Evolutionary conservation across 805 yeast genomes (phyloP), one percentile per base, ranked within the genome.

Genomic region (Kodamaea hsintzibuensis): DNA sequence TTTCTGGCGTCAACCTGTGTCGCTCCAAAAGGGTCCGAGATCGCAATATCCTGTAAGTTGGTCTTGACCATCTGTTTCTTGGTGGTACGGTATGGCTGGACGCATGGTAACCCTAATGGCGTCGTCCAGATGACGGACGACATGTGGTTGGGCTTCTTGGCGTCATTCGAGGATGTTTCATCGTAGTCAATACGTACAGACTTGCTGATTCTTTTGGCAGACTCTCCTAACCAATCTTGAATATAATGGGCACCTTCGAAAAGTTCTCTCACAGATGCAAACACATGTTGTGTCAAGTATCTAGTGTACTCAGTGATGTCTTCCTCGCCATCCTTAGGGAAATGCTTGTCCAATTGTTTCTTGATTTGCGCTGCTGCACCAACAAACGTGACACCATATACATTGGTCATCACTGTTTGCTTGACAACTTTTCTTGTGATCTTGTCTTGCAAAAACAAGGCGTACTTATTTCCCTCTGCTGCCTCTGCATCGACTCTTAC

Each of bases 321-420:
- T 12, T 73, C 80, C 13, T 66, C 67, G 18, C 66, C 70, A 46
- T 76, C 77, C 52, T 82, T 74, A 19, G 76, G 82, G 54, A 81
- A 83, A 50, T 82, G 69, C 48, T 83, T 85, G 30, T 80, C 81
- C 53, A 93, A 73, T 65, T 92, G 92, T 63, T 86, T 88, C 54
- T 84, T 82, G 63, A 93, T 91, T 72, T 93, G 99, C 2, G 85
- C 86, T 14, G 90, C 83, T 0, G 98, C 99, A 14, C 99, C 99
- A 57, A 90, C 82, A 66, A 82, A 91, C 0, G 99, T 93, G 10
- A 93, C 99, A 63, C 99, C 99, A 67, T 93, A 93, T 38, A 93
- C 99, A 64, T 91, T 92, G 0, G 99, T 93, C 99, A 93, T 93
- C 22, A 93, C 98, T 0, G 99, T 91, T 68, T 93, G 99, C 67